Evolutionary conservation across 257 asterid genomes (phyloP), one percentile per base, ranked within the genome.

Genomic region (Solanum clarkiae): DNA sequence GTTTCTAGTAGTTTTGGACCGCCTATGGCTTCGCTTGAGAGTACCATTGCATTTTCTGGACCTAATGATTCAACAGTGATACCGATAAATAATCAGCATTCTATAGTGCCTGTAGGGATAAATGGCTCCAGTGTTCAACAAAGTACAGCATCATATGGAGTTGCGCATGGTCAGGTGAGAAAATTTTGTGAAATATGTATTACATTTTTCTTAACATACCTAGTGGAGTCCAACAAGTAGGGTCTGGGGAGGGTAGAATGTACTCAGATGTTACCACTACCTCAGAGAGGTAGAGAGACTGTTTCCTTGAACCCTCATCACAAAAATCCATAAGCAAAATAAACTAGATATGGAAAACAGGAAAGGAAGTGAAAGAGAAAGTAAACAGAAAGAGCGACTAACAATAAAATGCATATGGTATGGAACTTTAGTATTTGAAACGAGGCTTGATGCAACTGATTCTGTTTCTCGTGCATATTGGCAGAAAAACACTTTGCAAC

Each of bases 91-190:
- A 68, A 83, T 62, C 89, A 55, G 72, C 74, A 84, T 55, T 88
- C 69, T 72, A 75, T 47, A 71, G 32, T 66, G 45, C 63, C 86
- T 20, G 47, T 68, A 5, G 86, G 36, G 74, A 80, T 84, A 65
- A 79, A 49, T 47, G 22, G 49, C 60, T 85, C 86, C 81, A 72
- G 68, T 83, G 57, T 84, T 65, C 88, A 80, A 45, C 89, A 75
- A 81, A 86, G 86, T 88, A 82, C 86, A 54, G n/a, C 88, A 42
- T 45, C 89, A 1, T 88, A 55, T 83, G 92, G 84, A 66, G 84
- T 84, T 66, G 54, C 14, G n/a, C 47, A 81, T 85, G 86, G 83
- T 75, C 92, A 88, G 92, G 94, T 91, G 81, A 29, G 84, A 32
- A 62, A 54, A 51, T 45, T 17, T 26, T 40, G 24, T 42, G 29